Base-by-base conservation (phyloP, 805 yeast species). In the Grigorovia yakushimaensis region DNA sequence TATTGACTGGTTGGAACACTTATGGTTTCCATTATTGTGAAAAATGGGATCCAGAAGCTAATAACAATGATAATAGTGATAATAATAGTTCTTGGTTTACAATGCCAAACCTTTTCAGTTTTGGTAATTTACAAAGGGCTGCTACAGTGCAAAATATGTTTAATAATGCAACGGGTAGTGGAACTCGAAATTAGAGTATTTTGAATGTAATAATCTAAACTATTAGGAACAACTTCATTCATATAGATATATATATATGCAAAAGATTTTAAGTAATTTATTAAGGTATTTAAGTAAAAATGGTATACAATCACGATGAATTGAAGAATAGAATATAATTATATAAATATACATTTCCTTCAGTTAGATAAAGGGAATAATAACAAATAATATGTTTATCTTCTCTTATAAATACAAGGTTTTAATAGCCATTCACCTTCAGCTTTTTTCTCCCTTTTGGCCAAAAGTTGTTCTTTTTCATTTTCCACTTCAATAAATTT, bases 321-420 rank as follows among this genome's bases (percentile, higher is more conserved):
- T n/a, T 27, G 33, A 9, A 9, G 9, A 24, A 24, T 24, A 10
- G 33, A 27, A 27, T 27, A 27, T 27, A 27, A n/a, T n/a, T n/a
- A n/a, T n/a, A n/a, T n/a, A 10, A 27, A 27, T 27, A 7, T 7
- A 4, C 33, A 27, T 27, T 27, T 27, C 13, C 33, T 27, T 27
- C n/a, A n/a, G n/a, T n/a, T n/a, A n/a, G n/a, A 27, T 9, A 24
- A 24, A 24, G 9, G 27, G 6, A 6, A 24, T 24, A 24, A 24
- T 24, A 24, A 24, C 6, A 24, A 24, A 24, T 24, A n/a, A 23
- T 22, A 18, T n/a, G 17, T 37, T 59, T 62, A 86, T 56, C 96
- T 76, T 68, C 95, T 77, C 64, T 93, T 93, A 67, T 93, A 93
- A 50, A 93, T 86, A 69, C 99, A 93, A 2, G 99, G 98, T 64